Conservation (phyloP, 2,329 filamentous ascomycete genomes). For the Aspergillus puulaauensis region DNA sequence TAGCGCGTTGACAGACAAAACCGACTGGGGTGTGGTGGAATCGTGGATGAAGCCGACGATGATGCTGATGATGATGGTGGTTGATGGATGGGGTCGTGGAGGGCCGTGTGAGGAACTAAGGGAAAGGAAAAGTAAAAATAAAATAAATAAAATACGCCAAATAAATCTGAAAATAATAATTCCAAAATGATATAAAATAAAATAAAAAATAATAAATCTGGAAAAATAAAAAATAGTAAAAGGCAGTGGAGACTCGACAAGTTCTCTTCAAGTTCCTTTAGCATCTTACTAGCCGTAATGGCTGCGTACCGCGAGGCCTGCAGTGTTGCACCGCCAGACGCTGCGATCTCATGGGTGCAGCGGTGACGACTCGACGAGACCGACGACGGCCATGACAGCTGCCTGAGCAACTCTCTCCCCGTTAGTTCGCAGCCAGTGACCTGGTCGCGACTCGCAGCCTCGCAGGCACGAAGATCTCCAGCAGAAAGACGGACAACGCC, state of each 20-base stretch:
- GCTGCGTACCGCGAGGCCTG: neutral
- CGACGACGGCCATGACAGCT: neutral
- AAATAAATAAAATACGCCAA: constrained; percentile 6
- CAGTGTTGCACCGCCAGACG: constrained; percentile 18
- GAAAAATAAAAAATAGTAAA: neutral
- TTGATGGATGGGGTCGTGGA: constrained; percentile 8
- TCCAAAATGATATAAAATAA: neutral
- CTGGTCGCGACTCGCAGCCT: too few species aligned
- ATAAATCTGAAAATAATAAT: constrained; percentile 1
- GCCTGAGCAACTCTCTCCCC: too few species aligned
- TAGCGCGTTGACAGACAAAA: constrained; percentile 16
- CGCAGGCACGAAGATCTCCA: too few species aligned
- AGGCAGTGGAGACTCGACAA: neutral
- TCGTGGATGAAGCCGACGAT: constrained; percentile 18
- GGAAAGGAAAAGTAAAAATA: constrained; percentile 8
- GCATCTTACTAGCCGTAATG: constrained; percentile 1
- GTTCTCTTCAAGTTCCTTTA: constrained; percentile 2
- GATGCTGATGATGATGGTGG: constrained; percentile 16
- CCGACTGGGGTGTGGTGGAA: constrained; percentile 19
- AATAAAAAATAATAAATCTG: neutral
- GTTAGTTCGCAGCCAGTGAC: too few species aligned
- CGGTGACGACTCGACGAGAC: neutral
- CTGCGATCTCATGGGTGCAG: neutral
- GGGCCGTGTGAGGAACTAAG: constrained; percentile 9
- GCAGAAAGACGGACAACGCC: neutral